Conservation (phyloP, 371 early-diverging fungal species). For the Lichtheimia ornata region DNA sequence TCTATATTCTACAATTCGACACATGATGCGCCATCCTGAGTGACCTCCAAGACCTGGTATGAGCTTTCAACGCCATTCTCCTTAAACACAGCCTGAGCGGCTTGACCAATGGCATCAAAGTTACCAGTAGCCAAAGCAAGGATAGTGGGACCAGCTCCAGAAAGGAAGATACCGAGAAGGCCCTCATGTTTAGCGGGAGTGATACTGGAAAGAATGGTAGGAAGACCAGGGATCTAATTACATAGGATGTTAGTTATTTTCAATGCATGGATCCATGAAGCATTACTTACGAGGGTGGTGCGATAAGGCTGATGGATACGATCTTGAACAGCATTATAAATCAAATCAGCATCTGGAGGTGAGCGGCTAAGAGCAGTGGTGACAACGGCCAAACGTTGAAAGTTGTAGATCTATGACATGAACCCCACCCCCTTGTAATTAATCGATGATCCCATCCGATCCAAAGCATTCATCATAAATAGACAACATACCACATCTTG, state of each 20-base stretch:
- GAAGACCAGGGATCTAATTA: constrained; percentile 83
- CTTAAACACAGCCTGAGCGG: constrained; percentile 66
- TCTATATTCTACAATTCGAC: constrained; percentile 15
- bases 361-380: constrained; percentile 75
- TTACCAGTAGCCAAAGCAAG: constrained; percentile 81
- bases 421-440: no score
- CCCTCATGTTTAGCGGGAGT: constrained; percentile 80
- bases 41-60: constrained; percentile 78
- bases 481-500: constrained; percentile 70
- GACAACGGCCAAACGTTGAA: constrained; percentile 91
- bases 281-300: constrained; percentile 70
- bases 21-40: constrained; percentile 66
- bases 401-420: constrained; percentile 76
- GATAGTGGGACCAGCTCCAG: constrained; percentile 97
- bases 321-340: constrained; percentile 93
- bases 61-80: constrained; percentile 66
- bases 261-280: neutral
- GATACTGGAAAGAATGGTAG: constrained; percentile 76
- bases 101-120: constrained; percentile 73
- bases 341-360: constrained; percentile 69
- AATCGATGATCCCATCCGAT: no score
- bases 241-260: neutral
- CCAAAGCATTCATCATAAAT: no score
- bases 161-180: constrained; percentile 88
- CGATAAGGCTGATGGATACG: constrained; percentile 94